A percentile compares a stretch with the other conserved stretches of the same genome.
Evolutionary conservation across 805 yeast genomes (phyloP).

Genomic region (Cyberlindnera euphorbiiphila): DNA sequence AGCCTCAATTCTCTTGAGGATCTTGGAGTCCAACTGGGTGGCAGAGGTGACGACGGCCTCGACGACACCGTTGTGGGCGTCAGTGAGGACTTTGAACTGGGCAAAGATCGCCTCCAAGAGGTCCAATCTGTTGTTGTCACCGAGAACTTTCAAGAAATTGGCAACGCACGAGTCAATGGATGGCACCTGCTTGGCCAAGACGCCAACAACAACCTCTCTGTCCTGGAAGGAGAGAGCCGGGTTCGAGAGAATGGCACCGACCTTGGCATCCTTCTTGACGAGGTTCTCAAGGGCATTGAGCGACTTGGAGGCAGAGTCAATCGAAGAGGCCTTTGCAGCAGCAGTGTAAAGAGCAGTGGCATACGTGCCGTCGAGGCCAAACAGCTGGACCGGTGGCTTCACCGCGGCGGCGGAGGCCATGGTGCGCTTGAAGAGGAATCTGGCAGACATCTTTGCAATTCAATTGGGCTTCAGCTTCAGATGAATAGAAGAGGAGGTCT

Average conservation of each 20-base stretch:
- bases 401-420: constrained; percentile 68
- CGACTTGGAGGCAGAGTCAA: constrained; percentile 66
- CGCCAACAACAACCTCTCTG: constrained; percentile 64
- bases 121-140: constrained; percentile 90
- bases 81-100: constrained; percentile 74
- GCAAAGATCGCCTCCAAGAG: constrained; percentile 60
- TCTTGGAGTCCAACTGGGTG: constrained; percentile 75
- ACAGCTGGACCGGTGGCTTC: constrained; percentile 90
- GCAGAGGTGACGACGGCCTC: constrained; percentile 93
- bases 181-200: constrained; percentile 42
- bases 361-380: constrained; percentile 94
- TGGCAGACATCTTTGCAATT: constrained; percentile 17
- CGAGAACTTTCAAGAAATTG: constrained; percentile 79
- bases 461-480: no score
- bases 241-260: constrained; percentile 60
- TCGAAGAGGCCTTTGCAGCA: constrained; percentile 73
- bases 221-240: constrained; percentile 80
- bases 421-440: constrained; percentile 40
- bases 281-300: constrained; percentile 54
- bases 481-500: no score
- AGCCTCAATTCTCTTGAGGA: constrained; percentile 70
- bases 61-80: constrained; percentile 87
- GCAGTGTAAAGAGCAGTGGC: constrained; percentile 94
- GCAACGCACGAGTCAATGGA: constrained; percentile 65
- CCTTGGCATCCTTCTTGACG: constrained; percentile 59